These are phyloP conservation scores for Raffaelea ambrosiae DNA, from an alignment of 2,329 filamentous ascomycete species.

Conservation along the genomic window DNA sequence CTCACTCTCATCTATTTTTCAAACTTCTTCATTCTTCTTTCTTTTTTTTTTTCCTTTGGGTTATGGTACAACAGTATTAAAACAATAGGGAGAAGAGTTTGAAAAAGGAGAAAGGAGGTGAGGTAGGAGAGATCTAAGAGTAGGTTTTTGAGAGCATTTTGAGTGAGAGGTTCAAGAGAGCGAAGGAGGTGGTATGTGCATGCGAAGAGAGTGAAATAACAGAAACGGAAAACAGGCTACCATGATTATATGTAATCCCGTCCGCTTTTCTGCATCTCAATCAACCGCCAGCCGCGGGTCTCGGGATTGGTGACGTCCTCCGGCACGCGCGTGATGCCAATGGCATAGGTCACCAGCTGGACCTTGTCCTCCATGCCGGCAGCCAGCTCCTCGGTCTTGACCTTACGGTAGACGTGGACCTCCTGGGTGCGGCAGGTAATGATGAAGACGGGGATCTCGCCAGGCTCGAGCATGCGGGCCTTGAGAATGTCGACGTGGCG, in stretches of 20 bases:
- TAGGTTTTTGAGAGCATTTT: conserved; percentile 20
- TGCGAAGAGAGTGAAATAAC: conserved; percentile 10
- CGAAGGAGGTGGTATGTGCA: too few species aligned
- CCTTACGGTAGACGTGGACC: conserved; percentile 92
- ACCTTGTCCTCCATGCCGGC: conserved; percentile 99
- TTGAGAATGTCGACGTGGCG: conserved; percentile 82
- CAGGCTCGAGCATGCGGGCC: conserved; percentile 73
- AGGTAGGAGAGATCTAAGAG: too few species aligned
- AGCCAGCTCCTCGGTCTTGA: conserved; percentile 80
- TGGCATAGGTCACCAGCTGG: conserved; percentile 95
- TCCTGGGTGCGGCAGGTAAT: conserved; percentile 95
- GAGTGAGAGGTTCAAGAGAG: too few species aligned
- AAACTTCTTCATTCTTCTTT: background rate
- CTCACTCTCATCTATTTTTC: too few species aligned
- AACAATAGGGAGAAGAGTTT: background rate
- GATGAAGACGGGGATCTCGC: conserved; percentile 91
- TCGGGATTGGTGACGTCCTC: conserved; percentile 97
- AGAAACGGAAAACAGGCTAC: background rate
- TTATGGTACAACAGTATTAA: background rate
- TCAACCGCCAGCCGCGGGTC: conserved; percentile 92
- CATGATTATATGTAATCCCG: conserved; percentile 78
- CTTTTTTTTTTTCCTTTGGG: background rate
- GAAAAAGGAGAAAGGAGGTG: conserved; percentile 24
- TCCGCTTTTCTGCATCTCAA: conserved; percentile 97
- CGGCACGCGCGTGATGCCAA: conserved; percentile 85